These are phyloP conservation scores for Rhazya stricta DNA, from an alignment of 257 asterid species.

Conservation along the genomic window DNA sequence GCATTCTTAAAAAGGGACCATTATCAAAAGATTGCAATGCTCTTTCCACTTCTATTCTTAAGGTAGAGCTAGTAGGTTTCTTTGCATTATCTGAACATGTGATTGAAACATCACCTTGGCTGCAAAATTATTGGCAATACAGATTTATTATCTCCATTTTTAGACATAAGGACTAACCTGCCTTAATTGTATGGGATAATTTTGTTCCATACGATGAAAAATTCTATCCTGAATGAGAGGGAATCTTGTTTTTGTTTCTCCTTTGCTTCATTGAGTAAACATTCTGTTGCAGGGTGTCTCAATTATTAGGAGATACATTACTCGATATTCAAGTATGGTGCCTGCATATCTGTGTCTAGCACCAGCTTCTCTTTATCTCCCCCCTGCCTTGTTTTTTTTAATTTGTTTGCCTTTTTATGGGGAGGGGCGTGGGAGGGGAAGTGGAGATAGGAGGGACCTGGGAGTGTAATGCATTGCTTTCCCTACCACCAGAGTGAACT, in stretches of 20 bases:
- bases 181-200: neutral
- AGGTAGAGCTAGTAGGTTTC: neutral
- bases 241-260: neutral
- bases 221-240: neutral
- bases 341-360: neutral
- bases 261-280: neutral
- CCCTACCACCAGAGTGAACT: neutral
- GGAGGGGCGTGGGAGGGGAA: neutral
- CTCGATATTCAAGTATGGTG: neutral
- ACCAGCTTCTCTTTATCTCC: too few species aligned
- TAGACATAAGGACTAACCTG: neutral
- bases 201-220: neutral
- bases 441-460: neutral
- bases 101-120: constrained; percentile 1
- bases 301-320: neutral
- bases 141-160: neutral
- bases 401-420: neutral
- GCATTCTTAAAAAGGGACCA: neutral
- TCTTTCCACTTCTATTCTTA: neutral
- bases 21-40: neutral
- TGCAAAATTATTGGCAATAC: neutral
- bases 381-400: neutral
- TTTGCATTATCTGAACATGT: neutral
- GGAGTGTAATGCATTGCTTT: neutral
- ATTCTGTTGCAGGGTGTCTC: neutral